Base-by-base conservation (phyloP, 2,329 filamentous ascomycete species). In the Mariannaea elegans region DNA sequence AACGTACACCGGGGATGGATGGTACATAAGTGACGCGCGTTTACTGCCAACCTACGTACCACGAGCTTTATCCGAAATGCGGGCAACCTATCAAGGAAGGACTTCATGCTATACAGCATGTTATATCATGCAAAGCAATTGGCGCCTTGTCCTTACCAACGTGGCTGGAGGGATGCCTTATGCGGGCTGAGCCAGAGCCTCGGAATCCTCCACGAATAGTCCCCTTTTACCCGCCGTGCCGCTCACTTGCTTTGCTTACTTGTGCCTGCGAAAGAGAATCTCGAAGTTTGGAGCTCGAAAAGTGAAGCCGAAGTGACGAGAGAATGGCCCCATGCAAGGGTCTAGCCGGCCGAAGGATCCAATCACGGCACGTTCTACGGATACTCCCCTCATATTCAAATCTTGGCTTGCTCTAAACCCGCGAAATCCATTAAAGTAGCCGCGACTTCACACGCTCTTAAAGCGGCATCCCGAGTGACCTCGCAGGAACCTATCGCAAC, bases 401-500 rank as follows among this genome's bases (percentile, higher is more conserved):
- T 27, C 24, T 27, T 27, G 24, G 24, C 24, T 27, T 27, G 24
- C 9, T 27, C 24, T 27, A 27, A 27, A 27, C 6, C 24, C 24
- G 24, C 24, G 24, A 27, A 9, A 27, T 9, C 24, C 24, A 9
- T 27, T 27, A 27, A 4, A 46, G 46, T 36, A 19, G 18, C 21
- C 46, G 21, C 36, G 21, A 49, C 46, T 19, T 48, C 4, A 8
- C 27, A 4, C 13, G 24, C 14, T n/a, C 56, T 53, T 64, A 65
- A 66, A 68, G 63, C 65, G 51, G 62, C 57, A 47, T 47, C 27
- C 23, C 41, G 14, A 19, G 14, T 5, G 34, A 27, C 32, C 36
- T n/a, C 8, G 13, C 27, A 45, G 56, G 47, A 62, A 63, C 73
- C 73, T 73, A 76, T 77, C 60, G 69, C 49, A 66, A 70, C 72